Evolutionary conservation across 2,329 filamentous ascomycete species (phyloP), one percentile per base, ranked within the genome.

Genomic region (Parastagonospora avenae): DNA sequence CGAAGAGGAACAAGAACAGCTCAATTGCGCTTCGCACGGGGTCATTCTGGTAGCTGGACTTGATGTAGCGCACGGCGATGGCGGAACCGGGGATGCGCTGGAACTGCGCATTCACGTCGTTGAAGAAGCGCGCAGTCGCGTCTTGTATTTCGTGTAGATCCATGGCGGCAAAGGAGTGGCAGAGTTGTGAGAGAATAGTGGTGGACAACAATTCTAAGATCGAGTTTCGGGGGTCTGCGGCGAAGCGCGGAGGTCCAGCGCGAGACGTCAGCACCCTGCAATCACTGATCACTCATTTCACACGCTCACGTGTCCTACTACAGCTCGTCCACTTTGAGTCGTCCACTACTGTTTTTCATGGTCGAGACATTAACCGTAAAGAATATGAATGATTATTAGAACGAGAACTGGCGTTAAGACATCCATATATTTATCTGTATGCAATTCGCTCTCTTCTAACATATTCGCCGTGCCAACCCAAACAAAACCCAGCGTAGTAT

Each of bases 41-140:
- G 67, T 99, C 94, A 72, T 99, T 89, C 78, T 99, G 94, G 79
- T 99, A 97, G 73, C 92, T 96, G 50, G 92, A 96, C 74, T 91
- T 91, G 71, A 99, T 92, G 77, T 99, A 99, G 57, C 94, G 90
- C 63, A 96, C 85, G 67, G 97, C 82, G 64, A 99, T 96, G 36
- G 93, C 90, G 28, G 93, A 97, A 45, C 94, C 94, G 28, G 94
- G 95, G 33, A 99, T 84, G 68, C 89, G 91, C 68, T 97, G 92
- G 72, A 99, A 95, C 50, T 87, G 82, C 52, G 85, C 78, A 46
- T 82, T 78, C 46, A 82, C 77, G 58, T 81, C 78, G 63, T 81
- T 77, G 54, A 85, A 72, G 62, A 84, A 77, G 67, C 80, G 80
- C 54, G 81, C 71, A 52, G 84, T 75, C 60, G 80, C 76, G 59